phyloP scores from a whole-genome alignment of 306 rosid species.

The Pterocarpus santalinus region DNA sequence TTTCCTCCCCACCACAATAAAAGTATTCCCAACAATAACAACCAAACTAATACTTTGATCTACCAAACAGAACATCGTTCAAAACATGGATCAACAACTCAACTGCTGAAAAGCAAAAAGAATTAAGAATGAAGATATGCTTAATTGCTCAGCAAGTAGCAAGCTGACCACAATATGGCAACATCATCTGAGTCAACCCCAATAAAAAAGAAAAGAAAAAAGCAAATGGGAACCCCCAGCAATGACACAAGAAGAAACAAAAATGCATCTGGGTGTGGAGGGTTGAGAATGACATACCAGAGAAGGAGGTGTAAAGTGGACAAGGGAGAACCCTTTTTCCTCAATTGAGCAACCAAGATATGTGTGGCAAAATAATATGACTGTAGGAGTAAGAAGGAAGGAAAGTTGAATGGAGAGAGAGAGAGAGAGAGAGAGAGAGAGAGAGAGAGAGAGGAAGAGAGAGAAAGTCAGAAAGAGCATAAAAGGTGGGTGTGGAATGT shows the following conservation, averaged over 20 bases:
- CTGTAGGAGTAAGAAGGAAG: constrained; percentile 73
- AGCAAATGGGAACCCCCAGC: constrained; percentile 21
- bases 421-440: constrained; percentile 36
- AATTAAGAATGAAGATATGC: not conserved
- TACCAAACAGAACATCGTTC: constrained; percentile 3
- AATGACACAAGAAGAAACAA: constrained; percentile 40
- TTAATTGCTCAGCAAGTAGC: constrained; percentile 23
- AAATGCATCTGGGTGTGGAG: constrained; percentile 32
- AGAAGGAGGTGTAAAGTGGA: constrained; percentile 45
- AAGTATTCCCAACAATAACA: constrained; percentile 22
- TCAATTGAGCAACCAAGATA: constrained; percentile 47
- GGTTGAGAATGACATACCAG: constrained; percentile 60
- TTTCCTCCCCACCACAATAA: constrained; percentile 3
- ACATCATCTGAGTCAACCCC: constrained; percentile 14
- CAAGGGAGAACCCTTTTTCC: constrained; percentile 48
- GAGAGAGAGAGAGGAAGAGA: constrained; percentile 47
- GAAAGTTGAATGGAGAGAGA: constrained; percentile 47
- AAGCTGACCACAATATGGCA: constrained; percentile 17
- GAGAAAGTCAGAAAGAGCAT: constrained; percentile 54
- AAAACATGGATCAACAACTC: constrained; percentile 38
- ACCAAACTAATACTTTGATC: constrained; percentile 20
- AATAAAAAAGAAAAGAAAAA: constrained; percentile 26
- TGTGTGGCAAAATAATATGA: constrained; percentile 46
- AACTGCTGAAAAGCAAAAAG: constrained; percentile 8
- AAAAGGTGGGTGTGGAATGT: constrained; percentile 79